Percentiles rank a stretch among this genome's conserved stretches.
phyloP scores from a whole-genome alignment of 495 filamentous ascomycete species.

The Corynascus novoguineensis region DNA sequence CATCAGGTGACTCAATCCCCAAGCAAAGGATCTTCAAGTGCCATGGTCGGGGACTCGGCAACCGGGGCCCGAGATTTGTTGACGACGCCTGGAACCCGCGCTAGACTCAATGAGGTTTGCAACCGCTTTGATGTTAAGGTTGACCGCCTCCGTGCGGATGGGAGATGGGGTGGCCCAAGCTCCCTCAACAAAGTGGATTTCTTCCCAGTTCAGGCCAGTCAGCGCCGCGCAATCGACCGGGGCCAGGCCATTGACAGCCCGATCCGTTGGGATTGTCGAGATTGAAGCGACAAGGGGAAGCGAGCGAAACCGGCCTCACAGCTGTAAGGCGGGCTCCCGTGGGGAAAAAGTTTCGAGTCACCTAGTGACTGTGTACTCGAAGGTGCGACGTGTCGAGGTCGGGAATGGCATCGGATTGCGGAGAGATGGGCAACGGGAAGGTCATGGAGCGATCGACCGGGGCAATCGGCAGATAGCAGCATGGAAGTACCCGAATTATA shows the following conservation, averaged over 20 bases:
- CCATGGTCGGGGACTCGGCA: constrained; percentile 8
- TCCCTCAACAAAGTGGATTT: constrained; percentile 26
- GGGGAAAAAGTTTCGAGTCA: not conserved
- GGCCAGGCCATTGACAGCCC: not conserved
- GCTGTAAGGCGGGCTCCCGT: not conserved
- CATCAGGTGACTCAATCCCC: not conserved
- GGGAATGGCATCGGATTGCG: not conserved
- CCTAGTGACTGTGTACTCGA: too few species aligned
- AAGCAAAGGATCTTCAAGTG: not conserved
- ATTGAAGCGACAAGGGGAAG: constrained; percentile 7
- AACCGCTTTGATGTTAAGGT: constrained; percentile 7
- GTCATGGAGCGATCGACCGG: not conserved
- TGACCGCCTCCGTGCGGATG: constrained; percentile 23
- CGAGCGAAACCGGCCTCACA: constrained; percentile 1
- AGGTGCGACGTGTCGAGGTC: not conserved
- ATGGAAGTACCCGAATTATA: constrained; percentile 1
- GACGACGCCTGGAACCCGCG: constrained; percentile 8
- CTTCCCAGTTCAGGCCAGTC: constrained; percentile 7
- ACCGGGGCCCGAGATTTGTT: constrained; percentile 18
- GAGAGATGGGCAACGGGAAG: not conserved
- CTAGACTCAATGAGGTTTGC: constrained; percentile 13
- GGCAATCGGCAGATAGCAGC: constrained; percentile 7
- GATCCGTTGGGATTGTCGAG: constrained; percentile 15
- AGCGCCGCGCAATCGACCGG: constrained; percentile 10
- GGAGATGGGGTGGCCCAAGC: constrained; percentile 23